Evolutionary conservation across 768 basidiomycete genomes (phyloP), one percentile per base, ranked within the genome.

Genomic region (Plicaturopsis crispa): DNA sequence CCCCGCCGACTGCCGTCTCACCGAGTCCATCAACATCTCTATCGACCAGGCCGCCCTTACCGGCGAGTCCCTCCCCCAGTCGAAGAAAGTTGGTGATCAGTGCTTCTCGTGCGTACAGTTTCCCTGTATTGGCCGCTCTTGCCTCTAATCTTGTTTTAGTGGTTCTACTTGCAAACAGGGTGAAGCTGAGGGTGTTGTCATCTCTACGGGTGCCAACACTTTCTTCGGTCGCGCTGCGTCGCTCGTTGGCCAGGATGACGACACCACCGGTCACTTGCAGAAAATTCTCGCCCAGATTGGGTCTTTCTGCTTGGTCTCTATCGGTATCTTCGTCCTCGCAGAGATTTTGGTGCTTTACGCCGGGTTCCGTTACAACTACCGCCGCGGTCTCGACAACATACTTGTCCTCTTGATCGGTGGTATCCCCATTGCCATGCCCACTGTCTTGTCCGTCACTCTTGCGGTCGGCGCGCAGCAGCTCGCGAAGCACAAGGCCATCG

Each of bases 371-470:
- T 97, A 87, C 72, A 62, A 54, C 36, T 98, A 98, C 70, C 88
- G 94, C 53, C 82, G 82, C 44, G 94, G 93, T 69, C 83, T 97
- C 51, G 80, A 98, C 75, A 86, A 92, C 72, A 92, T 97, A 66
- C 79, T 98, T 23, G 94, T 97, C 48, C 87, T 98, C 60, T 75
- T 98, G 77, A 98, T 98, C 65, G 94, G 94, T 73, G 94, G 94
- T 72, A 98, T 98, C 57, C 94, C 94, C 54, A 98, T 97, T 65
- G 94, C 94, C 59, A 98, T 98, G 94, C 94, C 94, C 49, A 98
- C 94, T 44, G 93, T 97, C 48, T 66, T 98, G 44, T 96, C 92
- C 40, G 94, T 97, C 67, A 97, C 94, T 16, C 89, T 97, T 56
- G 94, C 94, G 38, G 93, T 98, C 57, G 94, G 94, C 66, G 94